Evolutionary conservation across 495 filamentous ascomycete genomes (phyloP), one percentile per base, ranked within the genome.

Genomic region (Pseudotulostoma volvatum): DNA sequence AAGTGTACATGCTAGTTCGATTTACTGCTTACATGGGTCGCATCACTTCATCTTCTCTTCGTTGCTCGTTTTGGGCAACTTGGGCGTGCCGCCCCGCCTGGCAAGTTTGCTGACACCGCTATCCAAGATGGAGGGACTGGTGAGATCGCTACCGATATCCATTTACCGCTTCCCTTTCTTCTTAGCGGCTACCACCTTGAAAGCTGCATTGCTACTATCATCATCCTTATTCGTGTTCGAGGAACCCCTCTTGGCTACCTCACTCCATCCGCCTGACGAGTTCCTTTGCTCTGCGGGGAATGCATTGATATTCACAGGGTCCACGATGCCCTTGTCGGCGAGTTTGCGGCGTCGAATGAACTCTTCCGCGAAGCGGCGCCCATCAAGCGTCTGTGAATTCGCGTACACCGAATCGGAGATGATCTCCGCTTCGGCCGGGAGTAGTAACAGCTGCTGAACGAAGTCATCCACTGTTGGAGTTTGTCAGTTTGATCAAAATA

Each of bases 191-290:
- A 96, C 88, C 32, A 96, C 79, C 65, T 84, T 84, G 63, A 94
- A 96, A 4, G 73, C 73, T 7, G 74, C 62, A 51, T 61, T 68
- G 43, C 65, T 57, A 42, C 63, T 57, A 37, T 70, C 64, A 43
- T 73, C 70, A 47, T 70, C 57, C 9, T 63, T 65, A 15, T 49
- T 55, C 11, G 57, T 55, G 46, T 65, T 68, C 8, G 60, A 51
- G 18, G 67, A 68, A 4, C 75, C 73, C 70, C 94, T 93, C 75
- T 95, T 95, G 7, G 90, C 90, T 46, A 97, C 90, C 63, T 96
- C 92, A 50, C 73, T 93, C 90, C 90, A 96, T 18, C 90, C 90
- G 40, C 84, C 80, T 14, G 59, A 60, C 38, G 54, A 64, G 39
- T 56, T 59, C 46, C 57, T 45, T 13, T 31, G 52, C 31, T 65